These are phyloP conservation scores for Clavispora vitiphila DNA, from an alignment of 805 yeast genomes.

Conservation along the genomic window DNA sequence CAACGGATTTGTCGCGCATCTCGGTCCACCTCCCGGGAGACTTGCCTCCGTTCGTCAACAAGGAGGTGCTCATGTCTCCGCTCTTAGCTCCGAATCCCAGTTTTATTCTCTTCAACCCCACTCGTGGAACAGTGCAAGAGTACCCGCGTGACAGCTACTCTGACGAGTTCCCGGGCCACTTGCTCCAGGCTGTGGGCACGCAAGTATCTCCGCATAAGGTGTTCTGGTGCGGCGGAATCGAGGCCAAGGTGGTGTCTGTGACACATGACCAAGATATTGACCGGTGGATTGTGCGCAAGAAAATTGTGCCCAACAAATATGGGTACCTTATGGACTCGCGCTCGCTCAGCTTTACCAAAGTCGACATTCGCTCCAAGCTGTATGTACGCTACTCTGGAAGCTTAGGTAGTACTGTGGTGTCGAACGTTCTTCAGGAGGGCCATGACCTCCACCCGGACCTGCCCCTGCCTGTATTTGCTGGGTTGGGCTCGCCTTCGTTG, in stretches of 20 bases:
- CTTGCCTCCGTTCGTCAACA: slow-evolving; percentile 36
- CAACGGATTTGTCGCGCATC: slow-evolving; percentile 24
- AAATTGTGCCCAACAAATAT: slow-evolving; percentile 44
- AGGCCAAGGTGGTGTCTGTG: slow-evolving; percentile 23
- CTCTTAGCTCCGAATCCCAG: slow-evolving; percentile 36
- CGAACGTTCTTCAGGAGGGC: slow-evolving; percentile 18
- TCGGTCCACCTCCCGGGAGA: slow-evolving; percentile 35
- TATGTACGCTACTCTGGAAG: slow-evolving; percentile 22
- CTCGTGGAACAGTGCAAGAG: slow-evolving; percentile 26
- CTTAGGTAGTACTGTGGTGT: slow-evolving; percentile 28
- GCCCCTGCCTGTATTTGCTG: not conserved
- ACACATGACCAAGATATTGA: slow-evolving; percentile 18
- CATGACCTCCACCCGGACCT: not conserved
- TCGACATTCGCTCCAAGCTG: slow-evolving; percentile 21
- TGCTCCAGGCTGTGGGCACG: slow-evolving; percentile 45
- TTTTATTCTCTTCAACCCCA: slow-evolving; percentile 26
- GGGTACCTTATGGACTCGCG: slow-evolving; percentile 57
- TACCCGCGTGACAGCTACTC: slow-evolving; percentile 14
- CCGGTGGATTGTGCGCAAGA: slow-evolving; percentile 37
- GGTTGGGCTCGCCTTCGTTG: not conserved
- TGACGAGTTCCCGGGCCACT: slow-evolving; percentile 42
- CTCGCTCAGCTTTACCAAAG: slow-evolving; percentile 44
- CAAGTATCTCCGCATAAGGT: slow-evolving; percentile 52
- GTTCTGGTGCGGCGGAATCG: slow-evolving; percentile 69
- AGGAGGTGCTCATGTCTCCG: slow-evolving; percentile 34